Conservation (phyloP, 2,329 filamentous ascomycete species). For the Nigrograna mackinnonii region DNA sequence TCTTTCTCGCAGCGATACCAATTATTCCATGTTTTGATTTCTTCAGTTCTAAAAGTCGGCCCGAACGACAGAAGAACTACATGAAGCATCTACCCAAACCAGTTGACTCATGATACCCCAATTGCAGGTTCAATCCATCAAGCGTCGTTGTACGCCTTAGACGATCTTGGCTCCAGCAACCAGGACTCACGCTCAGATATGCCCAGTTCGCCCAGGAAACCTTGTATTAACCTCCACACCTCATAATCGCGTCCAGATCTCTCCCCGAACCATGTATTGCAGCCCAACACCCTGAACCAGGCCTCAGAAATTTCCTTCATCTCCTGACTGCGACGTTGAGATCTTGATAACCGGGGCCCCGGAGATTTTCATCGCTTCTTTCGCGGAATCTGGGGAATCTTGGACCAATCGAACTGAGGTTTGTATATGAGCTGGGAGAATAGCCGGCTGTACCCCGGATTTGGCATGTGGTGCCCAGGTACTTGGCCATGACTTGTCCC, state of each 20-base stretch:
- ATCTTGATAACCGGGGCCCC: background rate
- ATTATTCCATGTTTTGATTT: no score
- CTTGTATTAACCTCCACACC: constrained; percentile 1
- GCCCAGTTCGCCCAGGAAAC: constrained; percentile 1
- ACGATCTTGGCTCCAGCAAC: constrained; percentile 3
- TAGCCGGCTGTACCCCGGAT: constrained; percentile 4
- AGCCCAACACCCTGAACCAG: background rate
- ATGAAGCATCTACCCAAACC: background rate
- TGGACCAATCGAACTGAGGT: constrained; percentile 1
- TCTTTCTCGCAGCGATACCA: no score
- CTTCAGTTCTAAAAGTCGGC: no score
- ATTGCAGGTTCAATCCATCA: background rate
- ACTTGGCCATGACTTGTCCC: constrained; percentile 7
- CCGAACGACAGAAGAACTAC: background rate
- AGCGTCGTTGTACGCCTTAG: no score
- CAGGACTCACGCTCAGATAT: background rate
- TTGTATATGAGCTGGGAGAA: background rate
- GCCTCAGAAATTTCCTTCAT: background rate
- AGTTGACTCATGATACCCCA: background rate
- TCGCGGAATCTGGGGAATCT: background rate
- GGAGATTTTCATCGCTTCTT: constrained; percentile 1
- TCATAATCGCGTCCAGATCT: background rate
- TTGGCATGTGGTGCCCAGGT: constrained; percentile 3
- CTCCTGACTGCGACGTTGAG: background rate
- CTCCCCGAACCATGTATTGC: background rate